A percentile compares a stretch with the other conserved stretches of the same genome.
Conservation (phyloP, 305 asterid genomes). For the Fraxinus nigra region DNA sequence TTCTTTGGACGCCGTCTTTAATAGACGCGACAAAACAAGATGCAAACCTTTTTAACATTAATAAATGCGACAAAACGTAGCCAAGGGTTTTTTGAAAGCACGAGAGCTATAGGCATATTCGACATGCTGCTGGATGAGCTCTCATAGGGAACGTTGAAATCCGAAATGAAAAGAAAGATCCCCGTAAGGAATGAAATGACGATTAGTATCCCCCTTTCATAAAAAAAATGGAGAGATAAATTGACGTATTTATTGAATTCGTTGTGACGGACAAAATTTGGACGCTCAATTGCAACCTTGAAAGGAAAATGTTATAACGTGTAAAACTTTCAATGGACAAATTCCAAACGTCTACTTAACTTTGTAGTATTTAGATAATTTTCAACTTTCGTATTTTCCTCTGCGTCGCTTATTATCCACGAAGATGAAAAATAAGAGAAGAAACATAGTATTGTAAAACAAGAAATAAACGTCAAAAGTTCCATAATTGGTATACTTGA, state of each 20-base stretch:
- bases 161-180: not conserved
- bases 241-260: not conserved
- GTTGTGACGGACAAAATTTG: not conserved
- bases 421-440: no score
- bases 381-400: not conserved
- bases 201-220: not conserved
- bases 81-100: not conserved
- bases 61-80: not conserved
- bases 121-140: not conserved
- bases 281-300: not conserved
- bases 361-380: not conserved
- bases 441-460: no score
- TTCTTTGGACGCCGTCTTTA: not conserved
- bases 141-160: not conserved
- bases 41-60: no score
- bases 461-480: not conserved
- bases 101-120: not conserved
- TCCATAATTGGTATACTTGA: not conserved
- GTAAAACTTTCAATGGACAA: not conserved
- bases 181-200: not conserved
- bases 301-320: not conserved
- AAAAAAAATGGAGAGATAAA: not conserved
- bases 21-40: not conserved
- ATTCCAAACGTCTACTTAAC: not conserved
- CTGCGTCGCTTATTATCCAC: not conserved